Evolutionary conservation across 257 asterid species (phyloP), one percentile per base, ranked within the genome.

Genomic region (Jacaranda mimosifolia): DNA sequence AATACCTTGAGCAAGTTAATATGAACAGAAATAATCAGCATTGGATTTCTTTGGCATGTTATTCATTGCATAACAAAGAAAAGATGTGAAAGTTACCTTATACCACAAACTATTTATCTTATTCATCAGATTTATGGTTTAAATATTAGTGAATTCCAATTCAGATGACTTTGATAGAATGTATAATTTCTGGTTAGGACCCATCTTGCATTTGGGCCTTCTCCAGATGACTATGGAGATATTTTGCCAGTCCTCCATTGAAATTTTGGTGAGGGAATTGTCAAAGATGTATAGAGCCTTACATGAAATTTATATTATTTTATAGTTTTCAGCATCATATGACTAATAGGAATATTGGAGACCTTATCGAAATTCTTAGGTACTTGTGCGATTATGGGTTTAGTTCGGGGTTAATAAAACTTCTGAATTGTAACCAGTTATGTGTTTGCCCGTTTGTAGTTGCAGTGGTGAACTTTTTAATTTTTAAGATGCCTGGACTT

Each of bases 1-100:
- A 38, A 14, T 63, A 64, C 63, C 70, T 15, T 53, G 70, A 65
- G 53, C 19, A 55, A 71, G 42, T 32, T 21, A 53, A 38, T n/a
- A 14, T 55, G 38, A 64, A 57, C 62, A 13, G 38, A 42, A 45
- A 45, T 4, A 66, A 40, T 21, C 13, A 43, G 53, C 52, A 42
- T 55, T 63, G 19, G 43, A 19, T 55, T 70, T 26, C 70, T 62
- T 73, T 38, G 32, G 46, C 60, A 45, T 18, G 12, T 45, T 43
- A 73, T 46, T 59, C 56, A 49, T 19, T 36, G 46, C 18, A 36
- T 7, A 58, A 15, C 6, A 15, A 4, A 63, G 32, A 52, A 52
- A 46, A 52, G 58, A 52, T 15, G 12, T 14, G 14, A 63, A 63
- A 8, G 48, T 63, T 38, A 39, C 49, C 69, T 15, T 7, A n/a